These are phyloP conservation scores for Phalaenopsis equestris DNA, from an alignment of 106 monocot species.

Conservation along the genomic window DNA sequence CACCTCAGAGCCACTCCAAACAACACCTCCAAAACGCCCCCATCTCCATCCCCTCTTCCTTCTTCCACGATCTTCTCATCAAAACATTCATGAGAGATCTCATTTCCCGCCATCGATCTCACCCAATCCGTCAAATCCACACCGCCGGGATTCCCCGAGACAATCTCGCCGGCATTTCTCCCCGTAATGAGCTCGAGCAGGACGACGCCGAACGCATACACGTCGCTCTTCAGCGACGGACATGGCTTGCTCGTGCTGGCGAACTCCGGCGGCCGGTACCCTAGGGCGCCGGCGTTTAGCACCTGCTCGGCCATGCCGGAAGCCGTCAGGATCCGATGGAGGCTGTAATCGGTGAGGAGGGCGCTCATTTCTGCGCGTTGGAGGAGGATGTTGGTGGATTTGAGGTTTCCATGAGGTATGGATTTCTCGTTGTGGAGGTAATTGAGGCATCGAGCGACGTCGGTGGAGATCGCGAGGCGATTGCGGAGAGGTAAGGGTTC, in stretches of 20 bases:
- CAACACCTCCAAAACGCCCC: constrained; percentile 30
- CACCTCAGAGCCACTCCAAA: constrained; percentile 60
- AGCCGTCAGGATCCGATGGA: constrained; percentile 62
- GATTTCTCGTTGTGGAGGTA: constrained; percentile 60
- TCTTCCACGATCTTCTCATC: constrained; percentile 30
- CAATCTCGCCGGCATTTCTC: constrained; percentile 63
- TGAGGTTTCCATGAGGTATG: constrained; percentile 87
- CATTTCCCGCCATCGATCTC: constrained; percentile 34
- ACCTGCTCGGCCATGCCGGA: constrained; percentile 84
- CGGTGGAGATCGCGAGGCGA: constrained; percentile 40
- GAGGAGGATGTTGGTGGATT: constrained; percentile 60
- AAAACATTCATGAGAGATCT: constrained; percentile 52
- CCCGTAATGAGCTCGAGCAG: constrained; percentile 78
- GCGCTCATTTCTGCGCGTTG: constrained; percentile 24
- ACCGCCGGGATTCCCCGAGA: constrained; percentile 49
- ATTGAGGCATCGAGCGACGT: constrained; percentile 52
- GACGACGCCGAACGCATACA: constrained; percentile 78
- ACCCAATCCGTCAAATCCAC: constrained; percentile 86
- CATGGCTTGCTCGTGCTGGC: constrained; percentile 65
- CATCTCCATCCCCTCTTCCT: background rate
- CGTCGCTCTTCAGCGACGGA: constrained; percentile 71
- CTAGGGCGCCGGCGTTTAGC: constrained; percentile 72
- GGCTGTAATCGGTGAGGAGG: constrained; percentile 58
- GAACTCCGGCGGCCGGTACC: constrained; percentile 79
- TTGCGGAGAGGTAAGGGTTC: constrained; percentile 38